Evolutionary conservation across 768 basidiomycete genomes (phyloP), one percentile per base, ranked within the genome.

Genomic region (Mycena alexandri): DNA sequence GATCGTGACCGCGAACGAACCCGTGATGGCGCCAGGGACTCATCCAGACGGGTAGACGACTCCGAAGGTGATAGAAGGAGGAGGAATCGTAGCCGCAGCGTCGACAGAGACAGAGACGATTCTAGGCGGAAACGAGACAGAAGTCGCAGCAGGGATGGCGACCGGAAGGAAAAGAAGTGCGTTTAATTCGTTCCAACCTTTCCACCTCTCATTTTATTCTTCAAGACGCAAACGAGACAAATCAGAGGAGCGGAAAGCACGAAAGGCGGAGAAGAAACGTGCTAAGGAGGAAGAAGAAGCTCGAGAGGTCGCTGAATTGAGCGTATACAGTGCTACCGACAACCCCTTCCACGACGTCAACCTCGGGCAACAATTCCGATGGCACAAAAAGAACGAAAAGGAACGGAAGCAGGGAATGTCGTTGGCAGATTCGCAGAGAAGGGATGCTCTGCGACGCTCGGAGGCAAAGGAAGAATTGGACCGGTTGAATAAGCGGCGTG

Each of bases 291-390:
- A 95, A 71, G 96, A 97, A 73, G 95, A 98, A 74, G 92, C 93
- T 24, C 90, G 96, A 29, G 91, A 93, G 72, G 91, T 98, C 17
- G 95, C 95, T 12, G 97, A 99, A 79, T 86, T 99, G 47, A 96
- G 95, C 71, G 92, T 98, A 71, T 99, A 99, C 83, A 96, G 95
- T 71, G 94, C 96, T 52, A 90, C 91, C 14, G 96, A 99, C 84
- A 99, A 99, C 75, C 98, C 98, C 0, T 99, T 99, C 83, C 95
- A 98, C 80, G 98, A 99, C 73, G 91, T 94, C 68, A 98, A 99
- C 78, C 90, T 99, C 36, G 92, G 91, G 22, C 94, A 98, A 76
- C 95, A 96, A 77, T 99, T 99, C 79, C 90, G 93, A 64, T 99
- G 98, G 98, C 94, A 96, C 81, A 99, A 99, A 85, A 99, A 99